These are phyloP conservation scores for Chaetomiaceae sp. DNA, from an alignment of 2,329 filamentous ascomycete species.

Conservation along the genomic window DNA sequence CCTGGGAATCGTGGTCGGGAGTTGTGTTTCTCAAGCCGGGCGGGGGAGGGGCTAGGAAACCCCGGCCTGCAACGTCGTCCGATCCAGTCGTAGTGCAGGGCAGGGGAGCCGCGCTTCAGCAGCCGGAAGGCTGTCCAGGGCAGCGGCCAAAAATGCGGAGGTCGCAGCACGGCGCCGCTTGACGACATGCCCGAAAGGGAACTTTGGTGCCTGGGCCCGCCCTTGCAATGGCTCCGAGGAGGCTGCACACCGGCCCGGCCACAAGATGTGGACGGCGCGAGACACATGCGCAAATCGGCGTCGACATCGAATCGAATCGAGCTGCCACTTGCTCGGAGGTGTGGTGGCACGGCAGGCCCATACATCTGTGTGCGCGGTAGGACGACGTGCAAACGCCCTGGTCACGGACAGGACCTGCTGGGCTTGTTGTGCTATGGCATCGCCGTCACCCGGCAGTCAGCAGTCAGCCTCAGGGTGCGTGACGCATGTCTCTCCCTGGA, in stretches of 20 bases:
- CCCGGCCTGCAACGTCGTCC: constrained; percentile 16
- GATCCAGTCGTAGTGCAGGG: constrained; percentile 23
- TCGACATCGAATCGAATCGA: constrained; percentile 9
- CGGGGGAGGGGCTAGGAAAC: not conserved
- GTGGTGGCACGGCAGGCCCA: constrained; percentile 23
- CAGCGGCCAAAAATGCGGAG: constrained; percentile 24
- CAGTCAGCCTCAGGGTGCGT: constrained; percentile 1
- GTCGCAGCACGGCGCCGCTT: constrained; percentile 25
- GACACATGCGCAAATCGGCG: constrained; percentile 11
- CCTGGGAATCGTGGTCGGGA: not conserved
- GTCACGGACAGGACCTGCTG: not conserved
- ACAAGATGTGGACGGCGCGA: constrained; percentile 1
- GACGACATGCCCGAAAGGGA: constrained; percentile 29
- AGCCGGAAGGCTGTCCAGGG: constrained; percentile 7
- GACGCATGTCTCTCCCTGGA: not conserved
- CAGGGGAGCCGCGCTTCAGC: constrained; percentile 15
- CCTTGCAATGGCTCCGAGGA: constrained; percentile 18
- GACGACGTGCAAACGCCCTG: constrained; percentile 1
- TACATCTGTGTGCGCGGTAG: constrained; percentile 5
- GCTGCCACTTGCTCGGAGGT: constrained; percentile 6
- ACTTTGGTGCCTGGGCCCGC: constrained; percentile 25
- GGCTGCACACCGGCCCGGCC: constrained; percentile 11
- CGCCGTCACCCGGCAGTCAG: not conserved
- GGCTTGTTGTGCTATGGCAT: not conserved
- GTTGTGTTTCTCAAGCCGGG: not conserved